Evolutionary conservation across 306 rosid species (phyloP).

Genomic region (Hippophae rhamnoides): DNA sequence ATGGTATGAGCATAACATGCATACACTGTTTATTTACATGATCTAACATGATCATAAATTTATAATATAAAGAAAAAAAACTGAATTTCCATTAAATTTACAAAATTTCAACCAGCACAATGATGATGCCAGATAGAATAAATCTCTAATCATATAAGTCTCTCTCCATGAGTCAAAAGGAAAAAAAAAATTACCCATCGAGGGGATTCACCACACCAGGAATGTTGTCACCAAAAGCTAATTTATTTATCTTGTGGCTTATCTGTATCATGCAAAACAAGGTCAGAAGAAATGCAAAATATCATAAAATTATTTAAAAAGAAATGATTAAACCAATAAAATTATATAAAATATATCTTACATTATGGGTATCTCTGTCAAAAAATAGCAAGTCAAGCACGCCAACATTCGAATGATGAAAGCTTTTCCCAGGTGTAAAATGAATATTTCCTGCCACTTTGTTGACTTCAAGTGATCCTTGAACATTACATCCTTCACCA

Average conservation of each 20-base stretch:
- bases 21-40: too few species aligned
- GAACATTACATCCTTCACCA: slow-evolving; percentile 89
- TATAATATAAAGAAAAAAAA: too few species aligned
- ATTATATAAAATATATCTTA: slow-evolving; percentile 26
- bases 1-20: too few species aligned
- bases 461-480: slow-evolving; percentile 79
- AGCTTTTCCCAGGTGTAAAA: slow-evolving; percentile 73
- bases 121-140: background rate
- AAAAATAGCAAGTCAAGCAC: slow-evolving; percentile 46
- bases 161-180: slow-evolving; percentile 17
- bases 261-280: slow-evolving; percentile 51
- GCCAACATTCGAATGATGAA: slow-evolving; percentile 55
- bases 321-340: background rate
- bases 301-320: background rate
- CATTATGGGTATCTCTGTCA: slow-evolving; percentile 48
- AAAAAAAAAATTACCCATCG: slow-evolving; percentile 58
- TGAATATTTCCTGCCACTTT: slow-evolving; percentile 90
- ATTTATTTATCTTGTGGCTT: slow-evolving; percentile 69
- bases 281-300: slow-evolving; percentile 12
- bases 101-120: background rate
- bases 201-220: slow-evolving; percentile 89
- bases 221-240: slow-evolving; percentile 67
- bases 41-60: too few species aligned
- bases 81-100: too few species aligned
- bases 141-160: slow-evolving; percentile 1